Conservation (phyloP, 1,139 yeast species). For the Scheffersomyces parashehatae region DNA sequence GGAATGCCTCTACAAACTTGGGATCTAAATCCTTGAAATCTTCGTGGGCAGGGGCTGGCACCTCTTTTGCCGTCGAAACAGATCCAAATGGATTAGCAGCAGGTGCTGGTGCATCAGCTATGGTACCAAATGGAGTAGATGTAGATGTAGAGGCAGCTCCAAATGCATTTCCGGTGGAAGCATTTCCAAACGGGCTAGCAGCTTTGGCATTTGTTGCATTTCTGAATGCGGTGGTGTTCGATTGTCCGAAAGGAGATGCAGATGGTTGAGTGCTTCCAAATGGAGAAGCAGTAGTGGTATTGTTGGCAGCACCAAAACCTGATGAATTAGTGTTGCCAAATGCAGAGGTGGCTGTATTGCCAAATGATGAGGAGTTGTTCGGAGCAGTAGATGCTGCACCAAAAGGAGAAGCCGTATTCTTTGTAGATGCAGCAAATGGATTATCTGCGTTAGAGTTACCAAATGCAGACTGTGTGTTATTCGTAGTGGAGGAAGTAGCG, state of each 20-base stretch:
- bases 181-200: constrained; percentile 7
- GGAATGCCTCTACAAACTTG: constrained; percentile 49
- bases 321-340: constrained; percentile 1
- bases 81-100: background rate
- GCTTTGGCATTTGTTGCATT: background rate
- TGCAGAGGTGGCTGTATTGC: constrained; percentile 1
- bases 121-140: constrained; percentile 1
- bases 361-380: constrained; percentile 1
- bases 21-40: constrained; percentile 40
- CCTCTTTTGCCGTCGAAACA: too few species aligned
- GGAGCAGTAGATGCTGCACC: constrained; percentile 3
- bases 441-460: constrained; percentile 4
- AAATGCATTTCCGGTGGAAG: constrained; percentile 2
- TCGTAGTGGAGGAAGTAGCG: constrained; percentile 1
- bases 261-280: constrained; percentile 2
- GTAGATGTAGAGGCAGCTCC: background rate
- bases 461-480: constrained; percentile 4
- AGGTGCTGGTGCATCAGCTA: background rate
- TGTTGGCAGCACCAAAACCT: constrained; percentile 7
- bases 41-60: constrained; percentile 14
- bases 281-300: constrained; percentile 1
- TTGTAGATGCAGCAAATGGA: constrained; percentile 9
- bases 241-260: constrained; percentile 4
- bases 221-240: constrained; percentile 1
- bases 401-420: constrained; percentile 9